A percentile compares a stretch with the other conserved stretches of the same genome.
phyloP scores from a whole-genome alignment of 768 basidiomycete genomes.

The Auricularia cornea region DNA sequence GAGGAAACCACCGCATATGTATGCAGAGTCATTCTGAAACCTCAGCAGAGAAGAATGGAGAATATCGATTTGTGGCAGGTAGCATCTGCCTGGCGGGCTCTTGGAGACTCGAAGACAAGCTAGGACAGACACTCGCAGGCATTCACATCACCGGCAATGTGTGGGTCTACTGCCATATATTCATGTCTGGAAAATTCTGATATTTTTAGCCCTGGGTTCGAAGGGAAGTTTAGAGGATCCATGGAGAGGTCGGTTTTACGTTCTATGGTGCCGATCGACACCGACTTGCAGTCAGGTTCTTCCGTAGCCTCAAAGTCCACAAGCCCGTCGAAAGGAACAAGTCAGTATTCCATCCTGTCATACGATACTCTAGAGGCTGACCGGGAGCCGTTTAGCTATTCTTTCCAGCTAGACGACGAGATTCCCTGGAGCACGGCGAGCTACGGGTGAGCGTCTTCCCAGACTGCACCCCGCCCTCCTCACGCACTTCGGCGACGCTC shows the following conservation, averaged over 20 bases:
- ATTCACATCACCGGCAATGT: slow-evolving; percentile 66
- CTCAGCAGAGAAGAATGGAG: slow-evolving; percentile 49
- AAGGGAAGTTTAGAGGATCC: background rate
- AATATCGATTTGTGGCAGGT: slow-evolving; percentile 69
- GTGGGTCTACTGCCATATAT: slow-evolving; percentile 25
- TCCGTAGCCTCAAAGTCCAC: slow-evolving; percentile 54
- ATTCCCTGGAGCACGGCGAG: background rate
- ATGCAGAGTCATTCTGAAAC: background rate
- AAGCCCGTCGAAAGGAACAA: slow-evolving; percentile 69
- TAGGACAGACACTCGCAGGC: slow-evolving; percentile 61
- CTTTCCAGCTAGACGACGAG: slow-evolving; percentile 5
- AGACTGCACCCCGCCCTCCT: no score
- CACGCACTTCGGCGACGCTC: no score
- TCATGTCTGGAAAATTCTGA: slow-evolving; percentile 41
- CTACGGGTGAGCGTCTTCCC: background rate
- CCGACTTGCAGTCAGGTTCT: slow-evolving; percentile 59
- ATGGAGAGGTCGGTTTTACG: background rate
- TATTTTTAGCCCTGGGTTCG: background rate
- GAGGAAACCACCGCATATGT: background rate
- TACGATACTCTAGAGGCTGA: slow-evolving; percentile 4
- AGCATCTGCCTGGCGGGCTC: slow-evolving; percentile 59
- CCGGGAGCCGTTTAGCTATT: slow-evolving; percentile 4
- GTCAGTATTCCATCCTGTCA: slow-evolving; percentile 35
- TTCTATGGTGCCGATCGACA: slow-evolving; percentile 44
- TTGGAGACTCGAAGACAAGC: slow-evolving; percentile 71